Evolutionary conservation across 2,329 filamentous ascomycete genomes (phyloP).

Genomic region (Trichoderma breve): DNA sequence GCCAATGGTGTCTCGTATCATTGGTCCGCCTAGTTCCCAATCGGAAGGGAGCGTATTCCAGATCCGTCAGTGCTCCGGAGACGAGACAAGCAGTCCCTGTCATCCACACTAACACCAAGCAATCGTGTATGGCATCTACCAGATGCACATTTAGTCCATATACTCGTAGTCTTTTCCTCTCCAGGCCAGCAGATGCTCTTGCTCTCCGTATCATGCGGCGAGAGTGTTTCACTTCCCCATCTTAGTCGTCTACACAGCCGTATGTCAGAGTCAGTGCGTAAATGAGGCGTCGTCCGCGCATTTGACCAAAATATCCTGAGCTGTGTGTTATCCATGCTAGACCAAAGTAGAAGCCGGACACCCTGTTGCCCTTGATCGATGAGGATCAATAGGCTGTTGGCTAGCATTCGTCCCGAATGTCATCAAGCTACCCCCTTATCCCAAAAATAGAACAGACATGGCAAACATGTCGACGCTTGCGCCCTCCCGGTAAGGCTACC

Average conservation of each 20-base stretch:
- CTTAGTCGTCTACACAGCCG: neutral
- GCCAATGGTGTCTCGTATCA: neutral
- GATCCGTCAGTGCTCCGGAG: constrained; percentile 1
- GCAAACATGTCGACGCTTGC: neutral
- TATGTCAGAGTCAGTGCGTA: neutral
- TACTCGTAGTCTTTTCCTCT: neutral
- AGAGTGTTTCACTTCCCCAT: neutral
- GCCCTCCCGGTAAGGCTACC: neutral
- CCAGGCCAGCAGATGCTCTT: neutral
- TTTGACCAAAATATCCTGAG: neutral
- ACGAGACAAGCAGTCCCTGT: neutral
- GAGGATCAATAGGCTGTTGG: constrained; percentile 14
- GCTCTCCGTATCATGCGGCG: neutral
- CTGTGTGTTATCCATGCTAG: neutral
- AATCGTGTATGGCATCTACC: neutral
- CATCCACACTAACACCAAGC: neutral
- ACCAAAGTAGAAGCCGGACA: neutral
- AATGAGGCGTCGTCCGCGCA: neutral
- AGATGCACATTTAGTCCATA: neutral
- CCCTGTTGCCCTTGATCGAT: neutral
- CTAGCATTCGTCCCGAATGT: neutral
- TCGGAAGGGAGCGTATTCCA: neutral
- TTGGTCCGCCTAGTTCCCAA: constrained; percentile 2
- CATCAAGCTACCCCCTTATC: neutral
- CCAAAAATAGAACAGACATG: constrained; percentile 13